Evolutionary conservation across 164 flowering plant genomes (phyloP), one percentile per base, ranked within the genome.

Genomic region (Warburgia ugandensis): DNA sequence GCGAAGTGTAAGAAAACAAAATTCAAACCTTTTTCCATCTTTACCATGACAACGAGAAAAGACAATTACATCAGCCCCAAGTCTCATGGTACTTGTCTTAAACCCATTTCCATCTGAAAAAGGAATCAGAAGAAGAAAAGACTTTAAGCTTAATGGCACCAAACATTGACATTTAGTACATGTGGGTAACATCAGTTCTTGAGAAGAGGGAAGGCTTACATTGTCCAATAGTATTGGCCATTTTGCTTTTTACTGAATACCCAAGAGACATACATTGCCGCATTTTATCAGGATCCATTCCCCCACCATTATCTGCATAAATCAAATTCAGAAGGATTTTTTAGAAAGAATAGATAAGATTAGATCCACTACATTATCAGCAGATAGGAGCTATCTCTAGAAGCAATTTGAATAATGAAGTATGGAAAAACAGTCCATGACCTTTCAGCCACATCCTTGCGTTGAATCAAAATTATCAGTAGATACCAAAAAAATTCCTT

Each of bases 11-110:
- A 10, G 41, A 20, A 37, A 44, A 48, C 10, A 36, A 19, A n/a
- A 22, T 41, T n/a, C 58, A 28, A 62, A 87, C 98, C 97, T 71
- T 63, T 68, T 81, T 52, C 86, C 84, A 62, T 77, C 73, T 61
- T 69, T 68, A 55, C 85, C 94, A 48, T 25, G 25, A 59, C 76
- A 79, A 20, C 95, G 85, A 25, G 99, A 84, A 59, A 89, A 89
- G 35, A 94, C 96, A 69, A 94, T 82, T n/a, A 94, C 99, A 77
- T 94, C 97, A 47, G 96, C 96, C 54, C 99, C 99, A 61, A 94
- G 94, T 54, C 97, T 80, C 97, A 89, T 94, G 25, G 97, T 84
- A 59, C 99, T 94, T 5, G 97, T 94, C 70, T 89, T 89, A 59
- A 94, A 94, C 20, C 99, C 99, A 75, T 94, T 94, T 62, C 99